Evolutionary conservation across 1,139 yeast genomes (phyloP).

Genomic region (Yamadazyma conglobata): DNA sequence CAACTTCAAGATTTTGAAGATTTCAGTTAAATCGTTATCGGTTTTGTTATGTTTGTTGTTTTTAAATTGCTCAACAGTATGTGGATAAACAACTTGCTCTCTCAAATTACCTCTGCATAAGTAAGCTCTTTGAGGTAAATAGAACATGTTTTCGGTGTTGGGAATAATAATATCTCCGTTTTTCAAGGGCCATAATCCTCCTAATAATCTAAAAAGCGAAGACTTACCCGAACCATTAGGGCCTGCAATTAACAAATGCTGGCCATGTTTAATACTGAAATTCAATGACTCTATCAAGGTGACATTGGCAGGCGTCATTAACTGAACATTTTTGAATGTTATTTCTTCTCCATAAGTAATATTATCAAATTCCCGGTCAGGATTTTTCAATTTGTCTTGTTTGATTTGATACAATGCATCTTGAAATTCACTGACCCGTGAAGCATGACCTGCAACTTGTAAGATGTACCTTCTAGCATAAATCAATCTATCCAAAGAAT

Average conservation of each 20-base stretch:
- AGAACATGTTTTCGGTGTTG: constrained; percentile 67
- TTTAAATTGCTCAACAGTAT: constrained; percentile 57
- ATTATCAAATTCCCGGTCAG: constrained; percentile 23
- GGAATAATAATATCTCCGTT: constrained; percentile 66
- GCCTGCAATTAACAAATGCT: constrained; percentile 85
- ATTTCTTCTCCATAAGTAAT: constrained; percentile 53
- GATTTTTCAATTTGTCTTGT: constrained; percentile 13
- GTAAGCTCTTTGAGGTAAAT: constrained; percentile 90
- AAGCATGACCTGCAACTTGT: constrained; percentile 80
- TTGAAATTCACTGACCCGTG: constrained; percentile 70
- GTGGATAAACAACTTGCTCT: constrained; percentile 89
- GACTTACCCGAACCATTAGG: constrained; percentile 97
- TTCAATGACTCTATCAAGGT: constrained; percentile 62
- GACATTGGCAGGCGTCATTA: constrained; percentile 83
- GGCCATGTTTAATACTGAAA: constrained; percentile 75
- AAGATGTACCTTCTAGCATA: constrained; percentile 82
- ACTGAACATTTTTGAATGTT: constrained; percentile 68
- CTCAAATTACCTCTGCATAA: constrained; percentile 69
- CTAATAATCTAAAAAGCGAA: constrained; percentile 81
- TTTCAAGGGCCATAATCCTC: constrained; percentile 90
- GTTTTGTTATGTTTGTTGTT: constrained; percentile 39
- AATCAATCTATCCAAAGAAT: constrained; percentile 83
- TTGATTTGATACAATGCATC: constrained; percentile 58
- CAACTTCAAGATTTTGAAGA: constrained; percentile 57
- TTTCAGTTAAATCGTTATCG: constrained; percentile 61